Percentiles rank a stretch among this genome's conserved stretches.
phyloP scores from a whole-genome alignment of 495 filamentous ascomycete species.

The Gamarada debralockiae region DNA sequence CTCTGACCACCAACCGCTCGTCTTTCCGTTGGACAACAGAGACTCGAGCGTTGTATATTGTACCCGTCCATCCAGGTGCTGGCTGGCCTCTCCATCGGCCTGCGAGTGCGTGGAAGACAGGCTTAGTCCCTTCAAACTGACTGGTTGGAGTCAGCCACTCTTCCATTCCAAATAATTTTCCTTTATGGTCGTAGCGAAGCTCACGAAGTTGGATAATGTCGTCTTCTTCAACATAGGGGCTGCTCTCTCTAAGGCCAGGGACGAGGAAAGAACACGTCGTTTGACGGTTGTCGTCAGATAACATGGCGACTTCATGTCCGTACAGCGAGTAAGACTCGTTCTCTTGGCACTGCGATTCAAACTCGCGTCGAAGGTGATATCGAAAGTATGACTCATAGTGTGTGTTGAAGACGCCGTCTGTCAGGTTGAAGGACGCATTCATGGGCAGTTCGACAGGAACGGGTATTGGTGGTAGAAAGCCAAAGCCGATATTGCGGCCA shows the following conservation, averaged over 20 bases:
- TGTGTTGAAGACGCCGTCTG: background rate
- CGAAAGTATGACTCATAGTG: slow-evolving; percentile 21
- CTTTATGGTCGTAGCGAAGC: slow-evolving; percentile 19
- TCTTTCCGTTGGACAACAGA: slow-evolving; percentile 17
- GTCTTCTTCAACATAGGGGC: slow-evolving; percentile 36
- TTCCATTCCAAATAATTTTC: slow-evolving; percentile 12
- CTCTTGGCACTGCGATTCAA: slow-evolving; percentile 18
- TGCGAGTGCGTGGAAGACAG: slow-evolving; percentile 18
- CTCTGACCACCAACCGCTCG: slow-evolving; percentile 18
- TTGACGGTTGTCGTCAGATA: background rate
- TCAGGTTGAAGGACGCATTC: background rate
- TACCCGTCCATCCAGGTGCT: slow-evolving; percentile 24
- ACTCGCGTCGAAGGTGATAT: slow-evolving; percentile 21
- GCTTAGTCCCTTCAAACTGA: slow-evolving; percentile 32
- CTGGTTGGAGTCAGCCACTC: slow-evolving; percentile 9
- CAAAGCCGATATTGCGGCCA: background rate
- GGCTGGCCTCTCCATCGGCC: slow-evolving; percentile 2
- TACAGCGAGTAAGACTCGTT: slow-evolving; percentile 23
- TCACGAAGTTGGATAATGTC: slow-evolving; percentile 41
- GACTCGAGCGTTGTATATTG: slow-evolving; percentile 26
- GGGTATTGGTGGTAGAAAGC: slow-evolving; percentile 8
- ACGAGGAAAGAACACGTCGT: slow-evolving; percentile 22
- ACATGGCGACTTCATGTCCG: slow-evolving; percentile 13
- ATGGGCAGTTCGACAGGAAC: background rate
- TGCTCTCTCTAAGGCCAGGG: slow-evolving; percentile 40